Conservation (phyloP, 2,329 filamentous ascomycete genomes). For the Beauveria pseudobassiana region DNA sequence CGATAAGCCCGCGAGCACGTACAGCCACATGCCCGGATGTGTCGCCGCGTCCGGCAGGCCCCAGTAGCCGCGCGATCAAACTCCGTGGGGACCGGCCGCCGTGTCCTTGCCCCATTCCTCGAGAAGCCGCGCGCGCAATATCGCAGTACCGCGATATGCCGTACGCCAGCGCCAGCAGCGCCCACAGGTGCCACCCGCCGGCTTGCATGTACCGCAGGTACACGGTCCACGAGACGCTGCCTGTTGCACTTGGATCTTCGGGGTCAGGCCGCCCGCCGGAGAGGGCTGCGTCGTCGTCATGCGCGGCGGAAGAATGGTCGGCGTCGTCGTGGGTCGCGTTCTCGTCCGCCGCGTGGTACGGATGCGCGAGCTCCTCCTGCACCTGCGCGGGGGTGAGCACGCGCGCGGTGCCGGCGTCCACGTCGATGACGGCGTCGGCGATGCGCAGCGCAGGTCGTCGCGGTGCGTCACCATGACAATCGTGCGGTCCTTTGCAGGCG, state of each 20-base stretch:
- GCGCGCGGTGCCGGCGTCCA: conserved; percentile 52
- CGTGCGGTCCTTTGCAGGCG: conserved; percentile 55
- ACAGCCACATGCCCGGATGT: conserved; percentile 67
- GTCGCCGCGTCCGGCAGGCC: conserved; percentile 53
- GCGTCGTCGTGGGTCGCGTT: conserved; percentile 24
- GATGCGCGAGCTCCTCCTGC: conserved; percentile 29
- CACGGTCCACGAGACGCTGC: conserved; percentile 65
- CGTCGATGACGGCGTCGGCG: conserved; percentile 65
- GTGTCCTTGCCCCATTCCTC: conserved; percentile 74
- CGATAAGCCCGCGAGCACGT: conserved; percentile 61
- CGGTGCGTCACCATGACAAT: conserved; percentile 75
- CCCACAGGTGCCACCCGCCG: conserved; percentile 69
- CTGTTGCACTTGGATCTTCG: conserved; percentile 38
- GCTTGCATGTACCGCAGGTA: conserved; percentile 85
- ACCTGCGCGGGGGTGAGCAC: conserved; percentile 40
- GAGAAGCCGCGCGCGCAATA: conserved; percentile 68
- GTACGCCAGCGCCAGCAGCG: conserved; percentile 54
- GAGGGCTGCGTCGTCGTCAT: conserved; percentile 16
- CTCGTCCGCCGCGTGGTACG: conserved; percentile 26
- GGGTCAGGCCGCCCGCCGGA: conserved; percentile 20
- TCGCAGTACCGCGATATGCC: conserved; percentile 55
- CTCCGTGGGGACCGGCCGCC: conserved; percentile 8
- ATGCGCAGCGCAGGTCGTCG: conserved; percentile 67
- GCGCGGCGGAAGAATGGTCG: conserved; percentile 4
- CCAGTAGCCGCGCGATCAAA: conserved; percentile 19